Percentiles rank a stretch among this genome's conserved stretches.
phyloP scores from a whole-genome alignment of 371 early-diverging fungal genomes.

The Actinomucor elegans region DNA sequence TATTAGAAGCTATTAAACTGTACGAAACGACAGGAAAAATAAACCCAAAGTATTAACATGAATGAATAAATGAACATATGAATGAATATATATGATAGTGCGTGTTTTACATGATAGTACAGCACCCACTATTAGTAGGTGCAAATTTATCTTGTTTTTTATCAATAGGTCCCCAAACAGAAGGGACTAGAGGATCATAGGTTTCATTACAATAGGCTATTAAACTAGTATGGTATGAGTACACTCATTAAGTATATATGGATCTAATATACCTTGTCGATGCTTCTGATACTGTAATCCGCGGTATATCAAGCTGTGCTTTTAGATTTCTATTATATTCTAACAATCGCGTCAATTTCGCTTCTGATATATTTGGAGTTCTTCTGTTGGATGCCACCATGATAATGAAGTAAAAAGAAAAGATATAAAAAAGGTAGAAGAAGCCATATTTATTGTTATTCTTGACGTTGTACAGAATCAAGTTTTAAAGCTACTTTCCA shows the following conservation, averaged over 20 bases:
- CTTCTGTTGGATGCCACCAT: conserved; percentile 17
- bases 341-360: conserved; percentile 70
- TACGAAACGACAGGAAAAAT: conserved; percentile 36
- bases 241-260: conserved; percentile 19
- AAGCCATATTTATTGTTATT: background rate
- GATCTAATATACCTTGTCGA: conserved; percentile 17
- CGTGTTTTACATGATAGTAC: conserved; percentile 28
- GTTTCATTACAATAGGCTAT: conserved; percentile 54
- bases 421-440: background rate
- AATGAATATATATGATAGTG: background rate
- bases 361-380: conserved; percentile 53
- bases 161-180: conserved; percentile 74
- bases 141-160: conserved; percentile 81
- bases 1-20: conserved; percentile 37
- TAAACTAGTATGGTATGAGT: conserved; percentile 27
- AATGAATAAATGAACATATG: background rate
- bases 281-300: conserved; percentile 82
- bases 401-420: background rate
- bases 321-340: conserved; percentile 76
- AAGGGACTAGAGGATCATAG: conserved; percentile 72
- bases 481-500: background rate
- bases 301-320: conserved; percentile 78
- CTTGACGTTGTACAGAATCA: background rate
- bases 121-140: conserved; percentile 30
- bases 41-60: conserved; percentile 15